Conservation (phyloP, 2,329 filamentous ascomycete species). For the Apiospora saccharicola region DNA sequence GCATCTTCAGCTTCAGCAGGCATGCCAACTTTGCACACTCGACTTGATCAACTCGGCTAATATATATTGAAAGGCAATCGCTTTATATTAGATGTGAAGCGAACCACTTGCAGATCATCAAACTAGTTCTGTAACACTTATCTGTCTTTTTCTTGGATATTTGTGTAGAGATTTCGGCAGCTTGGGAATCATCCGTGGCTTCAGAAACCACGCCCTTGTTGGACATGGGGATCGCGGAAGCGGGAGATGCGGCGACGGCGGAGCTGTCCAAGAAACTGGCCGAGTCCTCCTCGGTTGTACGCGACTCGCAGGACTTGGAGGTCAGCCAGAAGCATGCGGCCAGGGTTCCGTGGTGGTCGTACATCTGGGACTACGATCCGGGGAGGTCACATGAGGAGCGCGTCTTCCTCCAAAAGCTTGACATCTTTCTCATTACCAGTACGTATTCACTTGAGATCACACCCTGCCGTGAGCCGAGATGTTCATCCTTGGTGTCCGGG, state of each 20-base stretch:
- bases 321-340: neutral
- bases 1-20: too few species aligned
- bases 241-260: neutral
- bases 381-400: conserved; percentile 35
- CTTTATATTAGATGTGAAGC: too few species aligned
- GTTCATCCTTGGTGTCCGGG: too few species aligned
- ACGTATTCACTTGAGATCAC: neutral
- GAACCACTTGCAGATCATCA: neutral
- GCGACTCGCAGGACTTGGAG: neutral
- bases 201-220: conserved; percentile 25
- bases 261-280: neutral
- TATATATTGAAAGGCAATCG: neutral
- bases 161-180: too few species aligned
- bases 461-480: too few species aligned
- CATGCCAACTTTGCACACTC: too few species aligned
- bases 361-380: conserved; percentile 37
- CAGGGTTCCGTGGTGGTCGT: conserved; percentile 36
- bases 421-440: conserved; percentile 34
- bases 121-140: neutral
- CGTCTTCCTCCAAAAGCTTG: conserved; percentile 36
- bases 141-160: neutral
- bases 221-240: conserved; percentile 14
- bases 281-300: neutral
- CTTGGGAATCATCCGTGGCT: neutral
- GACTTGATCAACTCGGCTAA: neutral